Evolutionary conservation across 148 eudicot genomes (phyloP).

Genomic region (Polygonum aviculare): DNA sequence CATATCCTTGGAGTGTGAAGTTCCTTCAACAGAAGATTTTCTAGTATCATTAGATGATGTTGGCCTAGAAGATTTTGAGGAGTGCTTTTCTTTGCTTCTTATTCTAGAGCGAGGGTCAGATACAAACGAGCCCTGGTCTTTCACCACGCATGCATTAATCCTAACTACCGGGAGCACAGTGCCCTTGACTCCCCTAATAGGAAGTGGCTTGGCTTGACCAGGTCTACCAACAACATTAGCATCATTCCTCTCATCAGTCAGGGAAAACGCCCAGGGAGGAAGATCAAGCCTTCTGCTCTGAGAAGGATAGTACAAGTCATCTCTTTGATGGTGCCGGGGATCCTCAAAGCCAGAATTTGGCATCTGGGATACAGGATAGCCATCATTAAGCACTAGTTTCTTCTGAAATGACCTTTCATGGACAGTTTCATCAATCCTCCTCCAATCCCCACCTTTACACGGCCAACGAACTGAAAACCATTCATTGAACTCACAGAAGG

Average conservation of each 20-base stretch:
- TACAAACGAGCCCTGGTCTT: conserved; percentile 70
- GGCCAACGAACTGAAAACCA: conserved; percentile 68
- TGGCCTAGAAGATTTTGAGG: conserved; percentile 47
- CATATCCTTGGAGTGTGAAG: conserved; percentile 29
- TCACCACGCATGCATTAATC: conserved; percentile 90
- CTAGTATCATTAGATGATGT: conserved; percentile 43
- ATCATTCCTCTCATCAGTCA: conserved; percentile 63
- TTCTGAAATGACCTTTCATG: conserved; percentile 47
- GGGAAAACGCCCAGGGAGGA: conserved; percentile 76
- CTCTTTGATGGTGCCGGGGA: conserved; percentile 64
- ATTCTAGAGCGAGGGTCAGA: conserved; percentile 58
- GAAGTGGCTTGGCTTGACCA: conserved; percentile 40
- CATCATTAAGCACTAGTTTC: conserved; percentile 83
- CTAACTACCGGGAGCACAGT: conserved; percentile 73
- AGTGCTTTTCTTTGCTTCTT: conserved; percentile 58
- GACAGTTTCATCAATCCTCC: conserved; percentile 63
- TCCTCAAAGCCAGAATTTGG: conserved; percentile 78
- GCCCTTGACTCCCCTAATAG: conserved; percentile 67
- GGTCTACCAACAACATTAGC: conserved; percentile 26
- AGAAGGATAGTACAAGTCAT: conserved; percentile 65
- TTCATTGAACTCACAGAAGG: conserved; percentile 35
- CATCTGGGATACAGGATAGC: conserved; percentile 85
- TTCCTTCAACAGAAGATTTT: conserved; percentile 48
- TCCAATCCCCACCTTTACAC: conserved; percentile 97
- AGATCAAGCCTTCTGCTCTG: conserved; percentile 70